Evolutionary conservation across 139 green algal species (phyloP), one percentile per base, ranked within the genome.

Genomic region (Coelastrella sp.): DNA sequence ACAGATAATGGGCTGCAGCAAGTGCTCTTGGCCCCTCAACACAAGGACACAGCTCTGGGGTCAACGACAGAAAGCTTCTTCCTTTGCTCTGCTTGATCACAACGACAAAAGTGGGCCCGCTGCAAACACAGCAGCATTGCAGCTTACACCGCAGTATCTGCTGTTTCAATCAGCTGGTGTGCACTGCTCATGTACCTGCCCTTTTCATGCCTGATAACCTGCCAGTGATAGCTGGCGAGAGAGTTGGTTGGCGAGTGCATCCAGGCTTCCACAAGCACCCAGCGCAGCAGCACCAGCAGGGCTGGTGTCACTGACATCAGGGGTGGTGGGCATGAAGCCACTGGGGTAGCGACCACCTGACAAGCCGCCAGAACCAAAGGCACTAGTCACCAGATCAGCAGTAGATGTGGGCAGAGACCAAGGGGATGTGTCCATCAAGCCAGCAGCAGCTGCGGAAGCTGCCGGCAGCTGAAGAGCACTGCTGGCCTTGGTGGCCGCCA

Each of bases 181-280:
- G 35, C 35, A 3, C 35, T 49, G 35, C 35, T 49, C 35, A 49
- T 49, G 35, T 49, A 49, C 63, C 63, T 6, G 63, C 63, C 63
- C 63, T 22, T 22, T 17, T 17, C 15, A 70, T 14, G 15, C 4
- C 74, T 80, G 74, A 6, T 58, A 80, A 58, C 9, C 25, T 14
- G 73, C n/a, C 82, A 87, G 63, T 22, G 82, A 87, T 65, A 87
- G 65, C 65, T 87, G 82, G 27, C 82, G 82, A 11, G 82, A 79
- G 63, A 87, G 82, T 49, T 87, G 82, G 49, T 58, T 25, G 17
- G 78, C 78, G 15, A 84, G 78, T 8, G n/a, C 20, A 66, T 84
- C 78, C 56, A 84, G n/a, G n/a, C 78, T 20, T 25, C 76, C 14
- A 22, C 14, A 60, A 20, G 35, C 12, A 84, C 14, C 57, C 56